Conservation (phyloP, 2,329 filamentous ascomycete genomes). For the Ascochyta koolunga region DNA sequence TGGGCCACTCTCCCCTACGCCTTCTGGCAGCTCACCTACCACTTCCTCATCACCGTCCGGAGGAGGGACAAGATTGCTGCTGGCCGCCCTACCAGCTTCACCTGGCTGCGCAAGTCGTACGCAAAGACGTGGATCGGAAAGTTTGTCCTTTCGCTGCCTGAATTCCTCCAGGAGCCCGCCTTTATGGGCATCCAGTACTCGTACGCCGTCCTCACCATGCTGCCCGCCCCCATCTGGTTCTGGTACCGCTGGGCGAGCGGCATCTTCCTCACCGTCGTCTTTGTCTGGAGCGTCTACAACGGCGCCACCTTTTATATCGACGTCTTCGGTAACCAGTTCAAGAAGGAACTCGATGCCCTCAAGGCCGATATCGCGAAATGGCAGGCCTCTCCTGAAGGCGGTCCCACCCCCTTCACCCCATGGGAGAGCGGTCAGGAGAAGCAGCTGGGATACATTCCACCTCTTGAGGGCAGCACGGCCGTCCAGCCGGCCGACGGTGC, state of each 20-base stretch:
- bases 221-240: conserved; percentile 95
- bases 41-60: conserved; percentile 93
- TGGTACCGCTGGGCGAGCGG: conserved; percentile 82
- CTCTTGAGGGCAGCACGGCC: conserved; percentile 38
- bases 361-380: conserved; percentile 88
- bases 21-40: conserved; percentile 90
- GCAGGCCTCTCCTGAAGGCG: conserved; percentile 60
- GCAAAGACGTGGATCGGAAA: conserved; percentile 87
- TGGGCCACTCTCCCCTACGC: conserved; percentile 95
- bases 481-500: conserved; percentile 26
- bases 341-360: conserved; percentile 91
- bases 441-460: conserved; percentile 38
- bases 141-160: conserved; percentile 78
- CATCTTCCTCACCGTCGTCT: conserved; percentile 78
- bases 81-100: conserved; percentile 93
- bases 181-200: conserved; percentile 97
- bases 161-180: conserved; percentile 77
- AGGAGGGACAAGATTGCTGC: conserved; percentile 96
- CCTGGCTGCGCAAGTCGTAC: conserved; percentile 93
- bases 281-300: conserved; percentile 94
- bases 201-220: conserved; percentile 91
- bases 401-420: conserved; percentile 28
- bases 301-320: conserved; percentile 98
- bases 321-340: conserved; percentile 94
- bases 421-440: conserved; percentile 27